Base-by-base conservation (phyloP, 768 basidiomycete species). In the Russula earlei region DNA sequence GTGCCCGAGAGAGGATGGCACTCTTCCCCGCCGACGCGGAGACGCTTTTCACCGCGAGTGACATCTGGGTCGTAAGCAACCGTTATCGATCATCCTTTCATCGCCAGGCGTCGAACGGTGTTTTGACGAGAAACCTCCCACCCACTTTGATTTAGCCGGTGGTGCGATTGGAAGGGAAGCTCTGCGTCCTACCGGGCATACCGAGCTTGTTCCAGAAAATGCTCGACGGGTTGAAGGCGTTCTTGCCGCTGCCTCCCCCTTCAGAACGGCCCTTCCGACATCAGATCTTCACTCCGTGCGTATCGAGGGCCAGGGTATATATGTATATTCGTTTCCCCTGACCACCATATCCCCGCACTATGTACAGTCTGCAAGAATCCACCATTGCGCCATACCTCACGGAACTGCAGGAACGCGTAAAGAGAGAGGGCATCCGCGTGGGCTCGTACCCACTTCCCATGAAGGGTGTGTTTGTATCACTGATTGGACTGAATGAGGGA, bases 161-260 rank as follows among this genome's bases (percentile, higher is more conserved):
- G 12, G 83, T 95, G 0, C 78, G 91, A 17, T 74, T 96, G 2
- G 81, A 81, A 63, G 86, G 87, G 22, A 94, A 89, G 71, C 75
- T 96, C 15, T 95, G 91, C 69, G 75, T 97, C 25, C 85, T 97
- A 70, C 94, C 94, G 0, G 94, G 94, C 29, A 90, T 96, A 43
- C 94, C 94, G 0, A 70, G 75, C 4, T 75, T 95, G 29, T 95
- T 94, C 71, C 82, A 86, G 63, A 81, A 79, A 68, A 85, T 97
- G 76, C 71, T 96, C 34, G 77, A 83, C 52, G 81, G 77, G 19
- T 72, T 94, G 20, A 80, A 80, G 14, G 80, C 81, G 9, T 89
- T 83, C 67, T 71, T 97, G 1, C 83, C 89, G 1, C 77, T 97
- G 24, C 91, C 92, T 14, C 88, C 90, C 0, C 72, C 76, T 9